Base-by-base conservation (phyloP, 192 early-diverging fungal genomes). In the Coemansia guatemalensis region DNA sequence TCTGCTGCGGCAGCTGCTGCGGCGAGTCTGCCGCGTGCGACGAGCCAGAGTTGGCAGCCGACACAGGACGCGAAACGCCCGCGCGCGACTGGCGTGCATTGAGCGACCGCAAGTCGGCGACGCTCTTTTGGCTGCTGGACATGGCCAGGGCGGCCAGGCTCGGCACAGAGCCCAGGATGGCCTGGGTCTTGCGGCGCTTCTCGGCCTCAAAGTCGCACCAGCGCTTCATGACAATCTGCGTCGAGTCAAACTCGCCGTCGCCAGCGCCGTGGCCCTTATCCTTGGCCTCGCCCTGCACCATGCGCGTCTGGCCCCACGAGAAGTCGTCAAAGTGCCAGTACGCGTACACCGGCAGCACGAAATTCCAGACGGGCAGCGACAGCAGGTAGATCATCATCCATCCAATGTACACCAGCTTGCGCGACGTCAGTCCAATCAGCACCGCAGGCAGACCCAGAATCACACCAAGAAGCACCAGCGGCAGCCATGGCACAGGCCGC, bases 281-380 rank as follows among this genome's bases (percentile, higher is more conserved):
- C 39, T 88, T 87, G 51, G 58, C 76, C 64, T 86, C 85, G 35
- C 87, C 88, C 41, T 84, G 76, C 8, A 89, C 84, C 74, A 82
- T 85, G 44, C 92, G 85, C 0, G 92, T 93, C 63, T 90, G 78
- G 21, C 92, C 92, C 92, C 92, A 93, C 9, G 89, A 87, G 62
- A 93, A 93, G 54, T 93, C 90, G 59, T 93, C 92, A 81, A 93
- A 92, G 64, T 93, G 88, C 92, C 92, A 93, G 73, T 85, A 93
- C 8, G 92, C 87, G 41, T 92, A 92, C 0, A 67, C 73, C 1
- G 91, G 91, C 47, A 93, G 69, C 2, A 93, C 80, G 64, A 93
- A 89, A 70, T 91, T 90, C 89, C 89, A 92, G n/a, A 93, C 73
- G 0, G 89, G 89, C 35, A 91, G 63, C 26, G 87, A 82, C 23